Evolutionary conservation across 257 asterid genomes (phyloP), one percentile per base, ranked within the genome.

Genomic region (Capsicum pubescens): DNA sequence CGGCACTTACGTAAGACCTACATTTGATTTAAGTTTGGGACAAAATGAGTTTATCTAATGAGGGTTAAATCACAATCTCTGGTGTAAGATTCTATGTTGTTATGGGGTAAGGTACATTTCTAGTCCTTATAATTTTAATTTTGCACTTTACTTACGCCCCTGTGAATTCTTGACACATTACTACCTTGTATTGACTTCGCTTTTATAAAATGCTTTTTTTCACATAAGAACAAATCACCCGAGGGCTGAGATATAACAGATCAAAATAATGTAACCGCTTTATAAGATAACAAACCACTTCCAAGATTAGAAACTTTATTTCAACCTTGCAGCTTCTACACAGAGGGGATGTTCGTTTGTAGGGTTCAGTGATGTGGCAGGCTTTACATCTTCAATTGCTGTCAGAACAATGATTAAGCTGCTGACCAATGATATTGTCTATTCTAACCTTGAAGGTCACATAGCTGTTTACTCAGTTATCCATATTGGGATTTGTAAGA

Each of bases 351-450:
- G 42, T 72, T 72, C 59, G 3, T 48, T 19, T 48, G 42, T 72
- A 4, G 80, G 39, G 42, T 39, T 12, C n/a, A 59, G 59, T 48
- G n/a, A 72, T 72, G 39, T 48, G 80, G 42, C 16, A 72, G 80
- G 80, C 19, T 48, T 5, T 72, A 46, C 36, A n/a, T 48, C 59
- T 19, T 72, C 35, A 48, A 11, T n/a, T 72, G 6, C n/a, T 72
- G 80, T 72, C 59, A 72, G 58, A 72, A 12, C 80, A 46, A 46
- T 71, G 79, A 44, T 71, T 71, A 71, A 71, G 79, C 58, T 71
- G 10, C 58, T 71, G 39, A 10, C 79, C 58, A n/a, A n/a, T 72
- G 80, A 12, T 48, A 48, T 72, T 46, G 11, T 72, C 59, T 6
- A 72, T 72, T 72, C 80, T 72, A 48, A 48, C 59, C 80, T 48